phyloP scores from a whole-genome alignment of 2,329 filamentous ascomycete species.

The Pestalotiopsis sp. region DNA sequence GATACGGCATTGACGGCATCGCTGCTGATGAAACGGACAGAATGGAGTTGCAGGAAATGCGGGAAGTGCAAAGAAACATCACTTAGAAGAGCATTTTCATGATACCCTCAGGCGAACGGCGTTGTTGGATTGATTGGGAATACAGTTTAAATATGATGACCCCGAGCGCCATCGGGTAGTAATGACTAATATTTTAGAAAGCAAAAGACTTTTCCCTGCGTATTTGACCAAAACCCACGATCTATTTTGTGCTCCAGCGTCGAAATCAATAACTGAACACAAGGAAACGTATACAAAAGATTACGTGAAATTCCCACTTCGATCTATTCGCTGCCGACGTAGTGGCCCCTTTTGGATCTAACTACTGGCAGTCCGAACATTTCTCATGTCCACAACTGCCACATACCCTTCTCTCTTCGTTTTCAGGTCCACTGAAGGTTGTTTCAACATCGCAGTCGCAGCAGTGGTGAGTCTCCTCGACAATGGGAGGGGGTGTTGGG shows the following conservation, averaged over 20 bases:
- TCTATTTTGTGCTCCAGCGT: neutral
- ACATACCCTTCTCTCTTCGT: neutral
- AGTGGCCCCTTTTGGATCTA: neutral
- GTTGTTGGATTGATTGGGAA: slow-evolving; percentile 5
- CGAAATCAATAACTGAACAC: neutral
- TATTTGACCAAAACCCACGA: neutral
- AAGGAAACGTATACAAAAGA: neutral
- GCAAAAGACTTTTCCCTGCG: neutral
- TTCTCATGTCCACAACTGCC: neutral
- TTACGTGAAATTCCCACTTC: neutral
- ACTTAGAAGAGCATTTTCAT: slow-evolving; percentile 17
- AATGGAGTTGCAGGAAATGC: slow-evolving; percentile 34
- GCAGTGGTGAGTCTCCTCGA: neutral
- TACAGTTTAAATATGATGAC: neutral
- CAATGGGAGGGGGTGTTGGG: neutral
- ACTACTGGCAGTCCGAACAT: neutral
- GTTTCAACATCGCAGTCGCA: neutral
- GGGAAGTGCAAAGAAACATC: slow-evolving; percentile 22
- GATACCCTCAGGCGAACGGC: slow-evolving; percentile 24
- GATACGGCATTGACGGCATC: slow-evolving; percentile 36
- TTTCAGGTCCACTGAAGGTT: neutral
- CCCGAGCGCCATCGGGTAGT: neutral
- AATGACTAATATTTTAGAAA: slow-evolving; percentile 7
- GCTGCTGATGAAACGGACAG: slow-evolving; percentile 23
- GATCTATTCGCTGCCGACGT: neutral